Evolutionary conservation across 768 basidiomycete genomes (phyloP).

Genomic region (Boletus edulis): DNA sequence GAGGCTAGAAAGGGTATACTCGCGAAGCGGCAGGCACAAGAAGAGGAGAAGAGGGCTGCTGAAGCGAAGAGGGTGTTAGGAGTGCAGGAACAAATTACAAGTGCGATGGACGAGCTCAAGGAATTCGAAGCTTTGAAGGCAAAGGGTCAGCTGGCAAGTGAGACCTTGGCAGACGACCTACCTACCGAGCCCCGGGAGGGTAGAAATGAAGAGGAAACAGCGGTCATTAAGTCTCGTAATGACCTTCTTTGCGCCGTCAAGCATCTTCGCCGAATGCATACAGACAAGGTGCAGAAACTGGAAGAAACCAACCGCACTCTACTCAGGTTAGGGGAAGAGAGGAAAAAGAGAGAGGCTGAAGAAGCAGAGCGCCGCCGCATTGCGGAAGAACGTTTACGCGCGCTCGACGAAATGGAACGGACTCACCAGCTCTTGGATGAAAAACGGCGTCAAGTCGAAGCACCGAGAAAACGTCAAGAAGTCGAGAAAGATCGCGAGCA

Average conservation of each 20-base stretch:
- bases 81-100: slow-evolving; percentile 17
- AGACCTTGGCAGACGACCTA: slow-evolving; percentile 3
- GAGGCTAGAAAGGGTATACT: slow-evolving; percentile 17
- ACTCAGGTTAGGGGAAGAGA: slow-evolving; percentile 26
- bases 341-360: slow-evolving; percentile 13
- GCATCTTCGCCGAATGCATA: slow-evolving; percentile 15
- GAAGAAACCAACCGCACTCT: slow-evolving; percentile 16
- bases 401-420: slow-evolving; percentile 10
- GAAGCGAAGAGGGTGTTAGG: slow-evolving; percentile 17
- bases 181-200: slow-evolving; percentile 21
- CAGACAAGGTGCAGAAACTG: slow-evolving; percentile 16
- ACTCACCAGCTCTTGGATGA: slow-evolving; percentile 3
- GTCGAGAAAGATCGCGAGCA: background rate
- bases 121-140: slow-evolving; percentile 8
- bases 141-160: background rate
- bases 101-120: slow-evolving; percentile 18
- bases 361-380: slow-evolving; percentile 15
- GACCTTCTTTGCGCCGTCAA: slow-evolving; percentile 12
- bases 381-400: slow-evolving; percentile 11
- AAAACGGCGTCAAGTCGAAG: slow-evolving; percentile 1
- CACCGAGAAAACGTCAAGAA: slow-evolving; percentile 9
- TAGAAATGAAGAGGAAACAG: slow-evolving; percentile 19
- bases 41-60: slow-evolving; percentile 21
- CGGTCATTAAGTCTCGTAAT: slow-evolving; percentile 7
- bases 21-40: slow-evolving; percentile 23